Percentiles rank a stretch among this genome's conserved stretches.
Conservation (phyloP, 108 stramenopile species). For the Stephanodiscus minutulus region DNA sequence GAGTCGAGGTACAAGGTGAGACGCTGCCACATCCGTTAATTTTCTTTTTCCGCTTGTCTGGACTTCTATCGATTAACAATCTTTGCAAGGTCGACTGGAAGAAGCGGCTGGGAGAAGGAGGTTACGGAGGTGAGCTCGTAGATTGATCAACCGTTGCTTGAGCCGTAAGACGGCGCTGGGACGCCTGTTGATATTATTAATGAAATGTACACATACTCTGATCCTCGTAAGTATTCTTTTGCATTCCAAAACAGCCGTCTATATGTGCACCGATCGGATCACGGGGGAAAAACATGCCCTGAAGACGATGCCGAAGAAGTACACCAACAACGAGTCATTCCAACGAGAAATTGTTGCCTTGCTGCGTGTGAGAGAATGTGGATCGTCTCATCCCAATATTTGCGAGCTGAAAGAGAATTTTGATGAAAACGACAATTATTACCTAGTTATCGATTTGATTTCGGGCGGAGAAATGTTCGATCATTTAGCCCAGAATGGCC, state of each 20-base stretch:
- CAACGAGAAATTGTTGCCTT: slow-evolving; percentile 19
- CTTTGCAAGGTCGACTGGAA: slow-evolving; percentile 13
- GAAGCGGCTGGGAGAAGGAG: slow-evolving; percentile 27
- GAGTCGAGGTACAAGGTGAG: slow-evolving; percentile 6
- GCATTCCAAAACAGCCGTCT: slow-evolving; percentile 1
- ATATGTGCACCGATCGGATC: neutral
- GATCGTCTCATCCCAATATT: slow-evolving; percentile 29
- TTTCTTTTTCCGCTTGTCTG: neutral
- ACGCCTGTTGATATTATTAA: neutral
- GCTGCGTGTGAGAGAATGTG: slow-evolving; percentile 19
- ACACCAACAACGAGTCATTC: slow-evolving; percentile 18
- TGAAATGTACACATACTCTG: neutral
- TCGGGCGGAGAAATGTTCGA: slow-evolving; percentile 32
- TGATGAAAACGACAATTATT: slow-evolving; percentile 20
- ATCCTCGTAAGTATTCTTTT: too few relatives aligned
- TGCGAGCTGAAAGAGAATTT: slow-evolving; percentile 28
- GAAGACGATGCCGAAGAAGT: slow-evolving; percentile 12
- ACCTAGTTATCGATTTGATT: slow-evolving; percentile 27
- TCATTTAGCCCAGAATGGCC: slow-evolving; percentile 25
- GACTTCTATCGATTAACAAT: neutral
- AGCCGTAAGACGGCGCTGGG: neutral
- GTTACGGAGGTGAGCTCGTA: slow-evolving; percentile 13
- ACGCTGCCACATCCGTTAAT: neutral
- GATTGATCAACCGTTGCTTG: neutral
- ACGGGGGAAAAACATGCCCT: slow-evolving; percentile 10